These are phyloP conservation scores for Diaporthe caulivora DNA, from an alignment of 2,329 filamentous ascomycete genomes.

Conservation along the genomic window DNA sequence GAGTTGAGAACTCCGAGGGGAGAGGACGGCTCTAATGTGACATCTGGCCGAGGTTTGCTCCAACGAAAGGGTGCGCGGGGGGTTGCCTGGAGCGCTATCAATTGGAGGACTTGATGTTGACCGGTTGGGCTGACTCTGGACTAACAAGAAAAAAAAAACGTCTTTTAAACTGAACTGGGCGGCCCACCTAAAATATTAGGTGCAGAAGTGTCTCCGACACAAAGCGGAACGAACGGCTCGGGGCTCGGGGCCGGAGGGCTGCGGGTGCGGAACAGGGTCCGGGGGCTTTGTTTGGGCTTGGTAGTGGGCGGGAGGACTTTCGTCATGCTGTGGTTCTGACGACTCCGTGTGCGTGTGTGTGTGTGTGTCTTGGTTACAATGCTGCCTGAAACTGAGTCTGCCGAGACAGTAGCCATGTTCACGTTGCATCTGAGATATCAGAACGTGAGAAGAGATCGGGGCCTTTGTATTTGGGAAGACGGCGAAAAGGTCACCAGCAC, in stretches of 20 bases:
- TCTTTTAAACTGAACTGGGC: neutral
- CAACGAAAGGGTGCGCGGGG: neutral
- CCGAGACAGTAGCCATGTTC: no score
- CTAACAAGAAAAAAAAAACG: neutral
- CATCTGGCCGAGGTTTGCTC: neutral
- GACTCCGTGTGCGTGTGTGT: no score
- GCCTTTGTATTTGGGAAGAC: no score
- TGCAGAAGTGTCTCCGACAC: neutral
- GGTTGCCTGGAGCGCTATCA: neutral
- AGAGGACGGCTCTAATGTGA: neutral
- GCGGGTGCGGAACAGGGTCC: neutral
- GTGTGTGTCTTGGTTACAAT: neutral
- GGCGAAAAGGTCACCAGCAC: no score
- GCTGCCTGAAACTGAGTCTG: neutral
- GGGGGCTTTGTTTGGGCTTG: neutral
- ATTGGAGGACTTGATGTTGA: neutral
- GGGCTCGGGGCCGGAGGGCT: slow-evolving; percentile 7
- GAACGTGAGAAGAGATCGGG: no score
- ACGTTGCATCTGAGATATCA: no score
- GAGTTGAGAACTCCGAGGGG: neutral
- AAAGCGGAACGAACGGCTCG: neutral
- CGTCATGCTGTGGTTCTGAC: neutral
- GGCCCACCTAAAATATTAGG: slow-evolving; percentile 26
- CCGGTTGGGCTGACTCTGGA: neutral
- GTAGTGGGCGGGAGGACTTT: neutral